These are phyloP conservation scores for Halenospora varia DNA, from an alignment of 495 filamentous ascomycete genomes.

Conservation along the genomic window DNA sequence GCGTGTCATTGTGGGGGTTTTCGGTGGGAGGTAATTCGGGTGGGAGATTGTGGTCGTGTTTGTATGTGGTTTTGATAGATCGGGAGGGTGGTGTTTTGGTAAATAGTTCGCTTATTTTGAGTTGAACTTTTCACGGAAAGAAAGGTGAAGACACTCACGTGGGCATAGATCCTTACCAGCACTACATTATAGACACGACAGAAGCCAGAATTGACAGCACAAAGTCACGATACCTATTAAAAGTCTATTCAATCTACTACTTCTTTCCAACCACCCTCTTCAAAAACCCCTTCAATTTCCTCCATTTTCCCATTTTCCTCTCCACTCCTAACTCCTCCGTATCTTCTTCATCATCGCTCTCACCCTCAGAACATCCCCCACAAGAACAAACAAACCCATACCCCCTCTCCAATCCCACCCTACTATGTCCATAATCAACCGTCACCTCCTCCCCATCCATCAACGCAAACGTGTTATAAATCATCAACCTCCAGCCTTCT, in stretches of 20 bases:
- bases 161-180: no score
- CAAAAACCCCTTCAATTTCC: no score
- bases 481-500: conserved; percentile 10
- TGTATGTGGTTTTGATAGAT: not conserved
- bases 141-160: no score
- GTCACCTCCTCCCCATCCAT: conserved; percentile 21
- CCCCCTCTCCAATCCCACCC: conserved; percentile 6
- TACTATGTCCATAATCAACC: conserved; percentile 21
- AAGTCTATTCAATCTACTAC: not conserved
- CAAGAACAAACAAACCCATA: conserved; percentile 23
- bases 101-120: no score
- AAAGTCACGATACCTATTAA: no score
- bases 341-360: not conserved
- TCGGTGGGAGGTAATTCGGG: no score
- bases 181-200: no score
- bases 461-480: conserved; percentile 15
- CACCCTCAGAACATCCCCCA: conserved; percentile 13
- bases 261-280: not conserved
- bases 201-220: no score
- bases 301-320: no score
- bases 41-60: not conserved
- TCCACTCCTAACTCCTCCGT: no score
- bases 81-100: no score
- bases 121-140: not conserved
- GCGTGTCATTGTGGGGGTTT: no score